Percentiles rank a stretch among this genome's conserved stretches.
These are phyloP conservation scores for Ophiocordyceps camponoti-saundersi DNA, from an alignment of 2,329 filamentous ascomycete species.

Conservation along the genomic window DNA sequence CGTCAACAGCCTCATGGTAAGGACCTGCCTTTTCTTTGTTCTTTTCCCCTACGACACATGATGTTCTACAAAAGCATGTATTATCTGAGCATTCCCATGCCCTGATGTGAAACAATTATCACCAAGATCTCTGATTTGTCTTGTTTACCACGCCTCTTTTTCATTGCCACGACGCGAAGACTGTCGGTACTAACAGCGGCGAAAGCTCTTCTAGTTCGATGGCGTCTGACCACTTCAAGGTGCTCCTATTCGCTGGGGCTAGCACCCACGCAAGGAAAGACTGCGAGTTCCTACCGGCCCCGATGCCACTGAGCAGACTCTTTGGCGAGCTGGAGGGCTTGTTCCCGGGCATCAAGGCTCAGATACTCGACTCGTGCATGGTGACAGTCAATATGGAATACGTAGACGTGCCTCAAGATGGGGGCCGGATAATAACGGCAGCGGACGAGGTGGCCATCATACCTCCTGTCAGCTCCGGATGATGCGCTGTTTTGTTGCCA, in stretches of 20 bases:
- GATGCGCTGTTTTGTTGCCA: constrained; percentile 8
- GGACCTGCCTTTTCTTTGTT: not conserved
- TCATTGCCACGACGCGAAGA: constrained; percentile 2
- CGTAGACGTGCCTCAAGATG: constrained; percentile 44
- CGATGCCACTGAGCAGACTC: constrained; percentile 43
- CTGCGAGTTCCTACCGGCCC: constrained; percentile 47
- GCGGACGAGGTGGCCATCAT: constrained; percentile 80
- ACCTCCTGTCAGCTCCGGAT: constrained; percentile 76
- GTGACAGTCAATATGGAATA: constrained; percentile 72
- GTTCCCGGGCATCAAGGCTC: constrained; percentile 52
- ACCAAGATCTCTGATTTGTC: constrained; percentile 55
- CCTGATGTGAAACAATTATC: constrained; percentile 42
- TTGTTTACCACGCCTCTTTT: constrained; percentile 4
- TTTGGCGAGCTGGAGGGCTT: constrained; percentile 50
- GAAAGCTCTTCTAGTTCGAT: not conserved
- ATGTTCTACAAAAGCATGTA: constrained; percentile 40
- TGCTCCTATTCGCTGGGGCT: constrained; percentile 71
- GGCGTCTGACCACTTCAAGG: constrained; percentile 45
- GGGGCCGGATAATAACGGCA: constrained; percentile 38
- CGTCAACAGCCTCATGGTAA: constrained; percentile 2
- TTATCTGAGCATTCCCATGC: constrained; percentile 33
- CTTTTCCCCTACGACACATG: constrained; percentile 16
- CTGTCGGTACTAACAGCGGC: not conserved
- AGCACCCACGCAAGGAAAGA: constrained; percentile 53
- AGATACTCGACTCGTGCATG: constrained; percentile 54